Conservation (phyloP, 2,329 filamentous ascomycete species). For the Zarea fungicola region DNA sequence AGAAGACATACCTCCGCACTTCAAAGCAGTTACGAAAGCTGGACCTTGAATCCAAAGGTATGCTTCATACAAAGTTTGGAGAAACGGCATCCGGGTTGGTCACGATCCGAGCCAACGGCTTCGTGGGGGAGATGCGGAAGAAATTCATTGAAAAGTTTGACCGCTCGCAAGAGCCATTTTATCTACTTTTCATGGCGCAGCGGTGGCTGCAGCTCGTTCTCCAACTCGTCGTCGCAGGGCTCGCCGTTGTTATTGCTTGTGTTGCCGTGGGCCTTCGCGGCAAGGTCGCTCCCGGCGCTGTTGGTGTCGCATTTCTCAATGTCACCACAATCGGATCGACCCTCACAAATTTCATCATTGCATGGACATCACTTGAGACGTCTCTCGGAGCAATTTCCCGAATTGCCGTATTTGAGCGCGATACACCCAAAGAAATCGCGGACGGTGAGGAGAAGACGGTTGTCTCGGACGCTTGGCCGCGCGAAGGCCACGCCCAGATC, state of each 20-base stretch:
- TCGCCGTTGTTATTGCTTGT: neutral
- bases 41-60: constrained; percentile 3
- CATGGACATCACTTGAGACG: constrained; percentile 1
- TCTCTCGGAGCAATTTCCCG: constrained; percentile 2
- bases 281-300: neutral
- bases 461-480: neutral
- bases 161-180: constrained; percentile 2
- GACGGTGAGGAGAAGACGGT: neutral
- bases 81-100: neutral
- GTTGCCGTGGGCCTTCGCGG: neutral
- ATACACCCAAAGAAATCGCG: too few species aligned
- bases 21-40: constrained; percentile 1
- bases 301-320: constrained; percentile 7
- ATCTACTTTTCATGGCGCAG: constrained; percentile 1
- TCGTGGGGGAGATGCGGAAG: neutral
- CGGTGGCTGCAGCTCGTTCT: constrained; percentile 10
- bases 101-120: constrained; percentile 1
- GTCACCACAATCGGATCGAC: neutral
- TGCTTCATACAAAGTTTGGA: neutral
- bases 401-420: neutral
- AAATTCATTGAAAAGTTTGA: neutral
- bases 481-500: neutral
- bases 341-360: neutral
- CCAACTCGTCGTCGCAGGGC: neutral
- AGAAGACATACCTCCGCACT: constrained; percentile 1